Evolutionary conservation across 2,329 filamentous ascomycete species (phyloP), one percentile per base, ranked within the genome.

Genomic region (Exophiala aquamarina): DNA sequence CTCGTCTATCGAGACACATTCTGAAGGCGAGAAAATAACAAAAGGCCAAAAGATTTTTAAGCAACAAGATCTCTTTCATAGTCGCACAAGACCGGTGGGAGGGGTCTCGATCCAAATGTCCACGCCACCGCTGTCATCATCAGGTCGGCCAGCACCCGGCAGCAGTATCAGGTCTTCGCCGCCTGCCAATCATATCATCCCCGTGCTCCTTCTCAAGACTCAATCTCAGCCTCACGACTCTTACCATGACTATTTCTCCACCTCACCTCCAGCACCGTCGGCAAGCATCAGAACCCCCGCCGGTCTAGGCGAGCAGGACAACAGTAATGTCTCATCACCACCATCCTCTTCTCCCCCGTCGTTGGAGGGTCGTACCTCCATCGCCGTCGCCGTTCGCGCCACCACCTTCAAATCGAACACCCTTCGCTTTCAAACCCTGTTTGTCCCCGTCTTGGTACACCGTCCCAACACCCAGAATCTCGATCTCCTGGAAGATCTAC

Each of bases 131-230:
- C 23, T 26, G 23, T 26, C 23, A 26, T 26, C 23, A 15, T 42
- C 29, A n/a, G n/a, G n/a, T n/a, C n/a, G n/a, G n/a, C n/a, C n/a
- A n/a, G n/a, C n/a, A n/a, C n/a, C n/a, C n/a, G n/a, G n/a, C n/a
- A n/a, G n/a, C n/a, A n/a, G n/a, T n/a, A n/a, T n/a, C n/a, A n/a
- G n/a, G n/a, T n/a, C n/a, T n/a, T n/a, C n/a, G n/a, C n/a, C n/a
- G n/a, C n/a, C n/a, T n/a, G n/a, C n/a, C n/a, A n/a, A n/a, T n/a
- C n/a, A n/a, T 10, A 38, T 41, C 14, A 42, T 59, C 41, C 70
- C 70, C 21, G 65, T 75, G 44, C 65, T 74, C 55, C 67, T 75
- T 49, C 71, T 75, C 32, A 75, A 76, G 59, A 73, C 72, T 33
- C 66, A 65, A 56, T 74, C 72, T 34, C 61, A 63, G 29, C 71